Evolutionary conservation across 495 filamentous ascomycete species (phyloP).

Genomic region (Penicillium maclennaniae): DNA sequence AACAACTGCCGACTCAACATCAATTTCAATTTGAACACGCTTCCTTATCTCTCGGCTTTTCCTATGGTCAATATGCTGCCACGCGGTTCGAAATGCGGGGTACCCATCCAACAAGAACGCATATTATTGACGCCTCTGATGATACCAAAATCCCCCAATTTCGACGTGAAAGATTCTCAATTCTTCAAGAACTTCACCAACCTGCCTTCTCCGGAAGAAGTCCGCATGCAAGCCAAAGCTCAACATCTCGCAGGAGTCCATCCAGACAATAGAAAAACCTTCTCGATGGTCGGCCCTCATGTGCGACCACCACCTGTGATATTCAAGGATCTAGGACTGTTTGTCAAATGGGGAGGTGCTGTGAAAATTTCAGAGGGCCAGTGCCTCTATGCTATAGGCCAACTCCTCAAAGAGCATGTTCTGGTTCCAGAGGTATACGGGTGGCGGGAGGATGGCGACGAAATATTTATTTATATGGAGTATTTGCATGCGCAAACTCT

Average conservation of each 20-base stretch:
- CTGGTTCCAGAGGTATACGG: slow-evolving; percentile 28
- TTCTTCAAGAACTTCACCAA: slow-evolving; percentile 16
- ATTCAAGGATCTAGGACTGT: slow-evolving; percentile 37
- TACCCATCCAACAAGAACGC: neutral
- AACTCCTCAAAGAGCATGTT: slow-evolving; percentile 17
- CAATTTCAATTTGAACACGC: no score
- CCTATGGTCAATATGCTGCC: no score
- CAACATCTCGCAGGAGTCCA: slow-evolving; percentile 15
- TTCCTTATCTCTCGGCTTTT: no score
- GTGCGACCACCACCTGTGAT: slow-evolving; percentile 28
- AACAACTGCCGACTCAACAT: no score
- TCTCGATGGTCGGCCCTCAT: slow-evolving; percentile 4
- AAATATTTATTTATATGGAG: slow-evolving; percentile 26
- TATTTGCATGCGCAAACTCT: slow-evolving; percentile 24
- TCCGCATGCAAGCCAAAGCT: slow-evolving; percentile 14
- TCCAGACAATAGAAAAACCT: slow-evolving; percentile 12
- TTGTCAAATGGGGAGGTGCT: slow-evolving; percentile 41
- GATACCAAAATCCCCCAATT: slow-evolving; percentile 15
- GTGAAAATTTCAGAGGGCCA: slow-evolving; percentile 29
- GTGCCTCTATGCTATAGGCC: slow-evolving; percentile 22
- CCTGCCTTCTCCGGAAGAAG: slow-evolving; percentile 21
- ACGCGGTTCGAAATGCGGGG: no score
- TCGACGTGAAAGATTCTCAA: slow-evolving; percentile 17
- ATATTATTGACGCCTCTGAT: slow-evolving; percentile 14
- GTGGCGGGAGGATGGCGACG: slow-evolving; percentile 20